Evolutionary conservation across 2,329 filamentous ascomycete genomes (phyloP), one percentile per base, ranked within the genome.

Genomic region (Pseudogymnoascus sp.): DNA sequence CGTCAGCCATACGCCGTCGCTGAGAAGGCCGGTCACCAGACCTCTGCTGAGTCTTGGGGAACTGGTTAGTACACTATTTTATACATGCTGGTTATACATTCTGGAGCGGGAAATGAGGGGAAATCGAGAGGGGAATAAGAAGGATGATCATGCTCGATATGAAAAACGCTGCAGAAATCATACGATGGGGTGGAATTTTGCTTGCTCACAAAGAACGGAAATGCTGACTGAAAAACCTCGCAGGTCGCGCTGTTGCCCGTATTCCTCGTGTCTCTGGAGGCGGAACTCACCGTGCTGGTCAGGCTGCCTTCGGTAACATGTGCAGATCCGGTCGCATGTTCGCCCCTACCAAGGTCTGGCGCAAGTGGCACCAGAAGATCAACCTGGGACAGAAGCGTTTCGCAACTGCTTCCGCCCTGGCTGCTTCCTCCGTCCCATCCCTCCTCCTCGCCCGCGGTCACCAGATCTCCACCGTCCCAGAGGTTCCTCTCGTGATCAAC

Each of bases 1-100:
- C 89, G 94, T 79, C 94, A 99, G 83, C 92, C 94, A 73, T 99
- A 99, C 81, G 87, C 94, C 76, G 94, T 99, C 85, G 96, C 92
- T 88, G 93, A 97, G 89, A 99, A 99, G 90, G 94, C 94, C 77
- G 94, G 94, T 84, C 94, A 99, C 84, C 94, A 99, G 85, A 99
- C 94, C 78, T 96, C 91, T 81, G 94, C 94, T 78, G 94, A 99
- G 87, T 99, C 95, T 72, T 99, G 94, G 94, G 93, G 93, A 88
- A 97, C 93, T 83, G 93, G 91, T 95, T 79, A 81, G 89, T 88
- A 68, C 65, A 68, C 55, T 63, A n/a, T 62, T 66, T 67, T 67
- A 71, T 64, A 62, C 52, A 67, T 63, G 60, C 61, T 58, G 55
- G 60, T 21, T 21, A 4, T 21, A 21, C 21, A 21, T 21, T 21